Conservation (phyloP, 1,284 basidiomycete genomes). For the Marasmius oreades region DNA sequence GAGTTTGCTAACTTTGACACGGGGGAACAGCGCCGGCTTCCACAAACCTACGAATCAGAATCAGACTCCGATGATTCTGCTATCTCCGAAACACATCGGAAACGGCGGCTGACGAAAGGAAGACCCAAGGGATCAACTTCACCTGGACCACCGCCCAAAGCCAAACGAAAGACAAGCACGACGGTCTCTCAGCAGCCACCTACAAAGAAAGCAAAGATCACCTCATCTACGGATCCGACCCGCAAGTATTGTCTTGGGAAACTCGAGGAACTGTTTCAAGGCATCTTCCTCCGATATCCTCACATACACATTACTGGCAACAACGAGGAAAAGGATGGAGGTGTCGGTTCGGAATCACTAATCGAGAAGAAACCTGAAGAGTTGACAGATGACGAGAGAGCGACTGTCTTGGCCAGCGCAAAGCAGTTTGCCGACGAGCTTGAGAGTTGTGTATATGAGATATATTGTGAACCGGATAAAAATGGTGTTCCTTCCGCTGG, state of each 20-base stretch:
- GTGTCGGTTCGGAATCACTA: constrained; percentile 11
- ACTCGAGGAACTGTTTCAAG: constrained; percentile 62
- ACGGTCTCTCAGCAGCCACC: constrained; percentile 1
- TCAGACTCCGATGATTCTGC: constrained; percentile 40
- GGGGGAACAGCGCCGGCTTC: constrained; percentile 33
- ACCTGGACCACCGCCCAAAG: constrained; percentile 30
- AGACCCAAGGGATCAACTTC: constrained; percentile 24
- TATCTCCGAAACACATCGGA: constrained; percentile 3
- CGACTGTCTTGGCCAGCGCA: constrained; percentile 47
- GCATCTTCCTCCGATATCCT: constrained; percentile 68
- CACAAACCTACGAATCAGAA: constrained; percentile 38
- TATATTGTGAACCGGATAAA: constrained; percentile 76
- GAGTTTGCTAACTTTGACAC: constrained; percentile 11
- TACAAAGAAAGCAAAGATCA: constrained; percentile 30
- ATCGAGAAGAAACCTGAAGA: constrained; percentile 39
- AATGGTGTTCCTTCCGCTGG: constrained; percentile 62
- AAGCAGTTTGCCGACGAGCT: constrained; percentile 61
- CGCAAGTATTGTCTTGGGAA: constrained; percentile 76
- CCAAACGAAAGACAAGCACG: constrained; percentile 36
- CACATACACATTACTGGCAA: constrained; percentile 28
- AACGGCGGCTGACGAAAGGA: constrained; percentile 18
- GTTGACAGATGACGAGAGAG: constrained; percentile 58
- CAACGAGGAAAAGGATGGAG: constrained; percentile 18
- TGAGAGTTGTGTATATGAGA: constrained; percentile 68
- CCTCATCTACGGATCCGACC: constrained; percentile 50